Conservation (phyloP, 106 monocot species). For the Allium fistulosum region DNA sequence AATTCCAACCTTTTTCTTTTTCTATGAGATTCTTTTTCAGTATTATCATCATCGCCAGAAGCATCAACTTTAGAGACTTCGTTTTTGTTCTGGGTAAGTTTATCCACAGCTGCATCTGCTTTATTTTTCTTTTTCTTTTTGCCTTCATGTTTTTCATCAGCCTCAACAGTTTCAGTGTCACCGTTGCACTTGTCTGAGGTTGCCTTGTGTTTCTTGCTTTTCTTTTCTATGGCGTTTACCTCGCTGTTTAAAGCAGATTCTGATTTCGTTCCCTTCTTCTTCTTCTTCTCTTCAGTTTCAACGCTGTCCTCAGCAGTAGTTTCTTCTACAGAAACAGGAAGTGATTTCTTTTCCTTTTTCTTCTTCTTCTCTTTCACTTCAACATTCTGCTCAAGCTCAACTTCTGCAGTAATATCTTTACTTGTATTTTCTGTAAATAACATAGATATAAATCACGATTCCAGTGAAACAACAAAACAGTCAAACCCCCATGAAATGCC, state of each 20-base stretch:
- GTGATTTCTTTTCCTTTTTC: slow-evolving; percentile 22
- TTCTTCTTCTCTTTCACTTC: slow-evolving; percentile 22
- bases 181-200: slow-evolving; percentile 1
- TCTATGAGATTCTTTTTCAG: slow-evolving; percentile 35
- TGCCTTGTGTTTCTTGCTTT: slow-evolving; percentile 28
- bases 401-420: background rate
- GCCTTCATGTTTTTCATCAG: slow-evolving; percentile 6
- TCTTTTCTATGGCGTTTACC: slow-evolving; percentile 15
- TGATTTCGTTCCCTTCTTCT: background rate
- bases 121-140: slow-evolving; percentile 28
- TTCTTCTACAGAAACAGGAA: slow-evolving; percentile 7
- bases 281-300: slow-evolving; percentile 1
- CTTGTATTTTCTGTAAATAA: background rate
- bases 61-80: background rate
- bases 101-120: slow-evolving; percentile 9
- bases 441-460: no score
- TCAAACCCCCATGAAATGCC: no score
- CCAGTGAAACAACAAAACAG: no score
- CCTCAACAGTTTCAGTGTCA: slow-evolving; percentile 4
- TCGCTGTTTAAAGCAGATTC: background rate
- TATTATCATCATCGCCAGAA: slow-evolving; percentile 6
- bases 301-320: slow-evolving; percentile 1
- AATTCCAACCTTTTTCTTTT: slow-evolving; percentile 35
- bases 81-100: background rate
- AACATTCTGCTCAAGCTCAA: background rate